Evolutionary conservation across 805 yeast genomes (phyloP), one percentile per base, ranked within the genome.

Genomic region (Suhomyces sp.): DNA sequence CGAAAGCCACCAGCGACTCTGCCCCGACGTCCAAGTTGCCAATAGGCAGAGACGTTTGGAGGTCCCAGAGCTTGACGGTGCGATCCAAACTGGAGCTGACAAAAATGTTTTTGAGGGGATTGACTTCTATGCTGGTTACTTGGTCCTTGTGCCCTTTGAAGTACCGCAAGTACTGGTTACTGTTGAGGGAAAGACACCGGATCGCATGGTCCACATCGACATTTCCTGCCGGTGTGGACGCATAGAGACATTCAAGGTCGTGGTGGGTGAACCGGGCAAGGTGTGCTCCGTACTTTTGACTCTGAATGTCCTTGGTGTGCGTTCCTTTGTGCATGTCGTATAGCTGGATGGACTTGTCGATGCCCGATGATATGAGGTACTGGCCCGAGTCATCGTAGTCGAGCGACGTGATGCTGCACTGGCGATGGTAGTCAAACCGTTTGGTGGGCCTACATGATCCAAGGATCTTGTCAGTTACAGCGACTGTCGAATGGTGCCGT

Each of bases 211-310:
- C 92, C 48, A 82, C 85, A n/a, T 62, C 69, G 5, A 52, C 51
- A 23, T 51, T 59, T 5, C 56, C 62, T 3, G 63, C 50, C 6
- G 77, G 77, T 0, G 98, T 90, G 5, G 97, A 88, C 1, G 96
- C 91, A 65, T 88, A 89, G 13, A 93, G 76, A 62, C 94, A 86
- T 60, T 85, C 84, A 52, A 81, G 77, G 45, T 84, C 85, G 44
- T 81, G 78, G 62, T 87, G 96, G 0, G 97, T 85, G 67, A 94
- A 94, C 46, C 84, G 77, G 2, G 97, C 97, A 38, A 89, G 70
- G 63, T 90, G 91, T 53, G 91, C 88, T 0, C 99, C 99, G 61
- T 94, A 94, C 65, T 94, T 94, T 71, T 91, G 92, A 27, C 94
- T 86, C 54, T 82, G 86, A 7, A 89, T 79, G 4, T 90, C 82